Percentiles rank a stretch among this genome's conserved stretches.
Evolutionary conservation across 2,329 filamentous ascomycete species (phyloP).

Genomic region (Teratosphaeria nubilosa): DNA sequence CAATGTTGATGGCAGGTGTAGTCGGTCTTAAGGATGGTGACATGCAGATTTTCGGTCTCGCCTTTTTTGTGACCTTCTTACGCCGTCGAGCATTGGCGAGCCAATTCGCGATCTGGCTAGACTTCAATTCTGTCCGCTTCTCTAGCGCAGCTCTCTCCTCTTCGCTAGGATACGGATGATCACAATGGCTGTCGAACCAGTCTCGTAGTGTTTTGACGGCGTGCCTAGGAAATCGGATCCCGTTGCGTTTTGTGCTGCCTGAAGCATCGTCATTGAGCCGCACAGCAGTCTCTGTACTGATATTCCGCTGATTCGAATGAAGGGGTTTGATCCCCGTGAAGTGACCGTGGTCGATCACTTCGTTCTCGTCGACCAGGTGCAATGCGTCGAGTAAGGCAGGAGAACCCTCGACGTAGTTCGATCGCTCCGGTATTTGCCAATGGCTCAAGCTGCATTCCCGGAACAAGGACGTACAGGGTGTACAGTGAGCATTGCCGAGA

Average conservation of each 20-base stretch:
- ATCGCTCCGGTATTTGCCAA: conserved; percentile 17
- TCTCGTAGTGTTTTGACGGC: conserved; percentile 72
- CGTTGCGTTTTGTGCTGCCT: conserved; percentile 36
- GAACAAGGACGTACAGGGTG: conserved; percentile 38
- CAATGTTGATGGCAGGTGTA: conserved; percentile 62
- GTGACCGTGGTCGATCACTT: conserved; percentile 22
- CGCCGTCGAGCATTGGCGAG: conserved; percentile 79
- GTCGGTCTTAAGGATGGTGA: conserved; percentile 59
- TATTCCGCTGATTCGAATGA: conserved; percentile 11
- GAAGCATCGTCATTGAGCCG: conserved; percentile 21
- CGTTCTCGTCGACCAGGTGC: conserved; percentile 36
- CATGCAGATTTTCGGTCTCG: conserved; percentile 27
- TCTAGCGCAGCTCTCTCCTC: conserved; percentile 75
- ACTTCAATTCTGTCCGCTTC: conserved; percentile 66
- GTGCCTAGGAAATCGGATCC: conserved; percentile 67
- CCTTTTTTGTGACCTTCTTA: conserved; percentile 59
- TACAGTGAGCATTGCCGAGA: conserved; percentile 32
- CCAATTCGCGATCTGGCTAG: conserved; percentile 84
- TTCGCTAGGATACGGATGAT: conserved; percentile 80
- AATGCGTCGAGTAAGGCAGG: conserved; percentile 36
- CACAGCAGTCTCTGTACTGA: conserved; percentile 10
- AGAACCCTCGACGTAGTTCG: conserved; percentile 15
- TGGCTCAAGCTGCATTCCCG: conserved; percentile 38
- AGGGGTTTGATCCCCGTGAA: conserved; percentile 25
- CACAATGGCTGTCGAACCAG: conserved; percentile 70